Evolutionary conservation across 2,329 filamentous ascomycete genomes (phyloP).

Genomic region (Alternaria sp.): DNA sequence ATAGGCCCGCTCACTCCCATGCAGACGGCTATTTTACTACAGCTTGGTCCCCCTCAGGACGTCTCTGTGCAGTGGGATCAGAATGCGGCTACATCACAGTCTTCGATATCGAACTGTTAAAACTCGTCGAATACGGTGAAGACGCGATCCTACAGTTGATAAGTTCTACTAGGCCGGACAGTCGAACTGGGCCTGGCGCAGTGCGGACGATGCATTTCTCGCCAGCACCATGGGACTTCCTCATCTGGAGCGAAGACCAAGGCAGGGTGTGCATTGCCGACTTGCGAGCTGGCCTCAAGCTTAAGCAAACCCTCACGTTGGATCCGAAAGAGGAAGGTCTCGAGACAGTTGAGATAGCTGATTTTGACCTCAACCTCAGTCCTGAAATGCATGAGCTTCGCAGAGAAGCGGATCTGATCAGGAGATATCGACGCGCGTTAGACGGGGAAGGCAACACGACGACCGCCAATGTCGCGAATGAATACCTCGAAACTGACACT

Average conservation of each 20-base stretch:
- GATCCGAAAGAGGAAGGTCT: constrained; percentile 63
- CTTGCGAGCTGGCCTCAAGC: constrained; percentile 68
- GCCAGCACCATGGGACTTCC: constrained; percentile 84
- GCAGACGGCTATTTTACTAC: constrained; percentile 73
- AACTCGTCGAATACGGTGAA: constrained; percentile 51
- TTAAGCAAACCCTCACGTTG: constrained; percentile 72
- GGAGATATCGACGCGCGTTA: constrained; percentile 50
- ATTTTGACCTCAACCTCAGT: constrained; percentile 49
- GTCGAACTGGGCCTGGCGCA: constrained; percentile 69
- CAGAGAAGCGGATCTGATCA: constrained; percentile 54
- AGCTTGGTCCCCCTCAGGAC: constrained; percentile 75
- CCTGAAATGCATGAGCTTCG: constrained; percentile 55
- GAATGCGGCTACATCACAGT: constrained; percentile 82
- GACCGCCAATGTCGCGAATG: constrained; percentile 50
- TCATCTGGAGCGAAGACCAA: constrained; percentile 93
- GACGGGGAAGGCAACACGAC: constrained; percentile 47
- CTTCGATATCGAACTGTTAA: constrained; percentile 64
- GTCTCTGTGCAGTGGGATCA: constrained; percentile 76
- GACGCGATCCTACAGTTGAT: constrained; percentile 77
- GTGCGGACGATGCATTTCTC: constrained; percentile 92
- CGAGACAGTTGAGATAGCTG: constrained; percentile 63
- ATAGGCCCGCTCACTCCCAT: constrained; percentile 46
- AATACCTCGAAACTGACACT: constrained; percentile 52
- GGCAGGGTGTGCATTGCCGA: constrained; percentile 77
- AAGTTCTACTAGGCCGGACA: constrained; percentile 74